These are phyloP conservation scores for Fulvia fulva DNA, from an alignment of 2,329 filamentous ascomycete species.

Conservation along the genomic window DNA sequence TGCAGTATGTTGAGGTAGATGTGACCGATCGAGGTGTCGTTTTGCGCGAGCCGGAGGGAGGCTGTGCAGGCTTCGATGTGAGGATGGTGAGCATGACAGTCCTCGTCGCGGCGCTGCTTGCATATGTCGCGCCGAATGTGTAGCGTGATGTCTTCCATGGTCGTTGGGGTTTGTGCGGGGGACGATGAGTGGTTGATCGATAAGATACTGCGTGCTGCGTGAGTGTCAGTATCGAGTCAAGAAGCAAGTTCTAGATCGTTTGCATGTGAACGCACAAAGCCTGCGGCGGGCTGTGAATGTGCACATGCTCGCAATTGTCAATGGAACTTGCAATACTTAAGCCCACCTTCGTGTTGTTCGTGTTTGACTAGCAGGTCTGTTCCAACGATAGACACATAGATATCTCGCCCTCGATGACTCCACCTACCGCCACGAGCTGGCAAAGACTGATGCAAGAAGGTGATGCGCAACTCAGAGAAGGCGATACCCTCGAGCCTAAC, in stretches of 20 bases:
- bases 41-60: background rate
- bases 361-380: too few relatives aligned
- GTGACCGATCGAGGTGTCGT: slow-evolving; percentile 1
- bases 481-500: background rate
- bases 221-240: background rate
- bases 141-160: background rate
- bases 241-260: background rate
- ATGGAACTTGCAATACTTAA: background rate
- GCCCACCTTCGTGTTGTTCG: background rate
- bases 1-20: slow-evolving; percentile 9
- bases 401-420: background rate
- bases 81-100: slow-evolving; percentile 1
- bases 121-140: background rate
- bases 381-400: background rate
- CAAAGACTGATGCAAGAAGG: background rate
- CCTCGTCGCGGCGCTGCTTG: background rate
- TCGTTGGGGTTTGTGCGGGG: too few relatives aligned
- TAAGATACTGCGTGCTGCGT: too few relatives aligned
- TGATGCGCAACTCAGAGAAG: background rate
- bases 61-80: slow-evolving; percentile 2
- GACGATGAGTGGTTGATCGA: too few relatives aligned
- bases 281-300: background rate
- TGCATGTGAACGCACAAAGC: background rate
- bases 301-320: background rate
- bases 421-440: background rate